Conservation (phyloP, 768 basidiomycete species). For the Lentinula aciculospora region DNA sequence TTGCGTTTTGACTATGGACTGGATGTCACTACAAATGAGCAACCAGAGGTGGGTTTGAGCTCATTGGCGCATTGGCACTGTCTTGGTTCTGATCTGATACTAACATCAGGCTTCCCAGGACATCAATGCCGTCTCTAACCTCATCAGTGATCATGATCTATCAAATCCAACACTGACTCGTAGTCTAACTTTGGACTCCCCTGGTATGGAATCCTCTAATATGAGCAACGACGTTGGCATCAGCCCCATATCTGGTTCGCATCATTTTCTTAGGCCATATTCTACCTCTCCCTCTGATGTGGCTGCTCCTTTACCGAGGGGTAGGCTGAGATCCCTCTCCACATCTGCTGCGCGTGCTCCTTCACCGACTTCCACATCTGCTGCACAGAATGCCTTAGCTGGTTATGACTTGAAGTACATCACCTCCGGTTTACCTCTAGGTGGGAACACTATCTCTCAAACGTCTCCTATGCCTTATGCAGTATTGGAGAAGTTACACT, state of each 20-base stretch:
- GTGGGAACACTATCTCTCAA: background rate
- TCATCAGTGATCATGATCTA: background rate
- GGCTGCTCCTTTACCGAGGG: background rate
- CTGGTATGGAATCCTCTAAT: no score
- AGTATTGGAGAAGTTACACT: background rate
- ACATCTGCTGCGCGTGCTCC: background rate
- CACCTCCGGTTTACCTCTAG: background rate
- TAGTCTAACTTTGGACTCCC: no score
- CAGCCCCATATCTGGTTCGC: no score
- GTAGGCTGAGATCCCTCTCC: background rate
- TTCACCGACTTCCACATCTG: background rate
- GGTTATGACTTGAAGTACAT: slow-evolving; percentile 1
- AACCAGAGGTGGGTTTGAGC: background rate
- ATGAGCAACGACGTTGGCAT: no score
- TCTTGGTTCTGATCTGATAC: background rate
- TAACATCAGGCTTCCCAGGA: no score
- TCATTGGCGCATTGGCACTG: no score
- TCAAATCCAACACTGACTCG: no score
- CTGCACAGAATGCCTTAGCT: background rate
- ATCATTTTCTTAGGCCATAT: no score
- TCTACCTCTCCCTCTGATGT: no score
- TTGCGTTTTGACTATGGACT: background rate
- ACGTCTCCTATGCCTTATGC: background rate
- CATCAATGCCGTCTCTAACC: background rate
- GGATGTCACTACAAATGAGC: background rate